phyloP scores from a whole-genome alignment of 108 stramenopile species.

The Fragilaria radians region DNA sequence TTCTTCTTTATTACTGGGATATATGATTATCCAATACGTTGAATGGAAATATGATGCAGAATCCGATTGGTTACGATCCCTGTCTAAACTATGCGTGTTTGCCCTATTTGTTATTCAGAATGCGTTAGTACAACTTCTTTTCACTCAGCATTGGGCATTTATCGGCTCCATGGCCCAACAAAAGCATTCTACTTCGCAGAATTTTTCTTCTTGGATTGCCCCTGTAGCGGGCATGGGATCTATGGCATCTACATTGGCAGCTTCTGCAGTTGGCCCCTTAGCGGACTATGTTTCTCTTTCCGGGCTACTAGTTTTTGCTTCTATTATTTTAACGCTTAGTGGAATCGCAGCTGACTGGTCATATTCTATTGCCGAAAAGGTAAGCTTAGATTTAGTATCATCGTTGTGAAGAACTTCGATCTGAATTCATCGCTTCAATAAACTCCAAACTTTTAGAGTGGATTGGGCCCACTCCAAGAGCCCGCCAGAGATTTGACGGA shows the following conservation, averaged over 20 bases:
- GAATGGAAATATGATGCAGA: background rate
- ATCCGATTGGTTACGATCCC: background rate
- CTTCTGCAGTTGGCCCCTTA: slow-evolving; percentile 22
- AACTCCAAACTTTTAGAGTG: background rate
- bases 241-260: slow-evolving; percentile 45
- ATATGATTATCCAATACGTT: background rate
- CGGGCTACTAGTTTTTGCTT: slow-evolving; percentile 49
- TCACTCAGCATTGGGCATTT: slow-evolving; percentile 83
- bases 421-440: too few species aligned
- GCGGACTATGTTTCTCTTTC: slow-evolving; percentile 30
- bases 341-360: slow-evolving; percentile 31
- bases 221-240: slow-evolving; percentile 69
- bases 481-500: background rate
- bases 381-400: too few species aligned
- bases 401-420: too few species aligned
- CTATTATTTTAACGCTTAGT: slow-evolving; percentile 28
- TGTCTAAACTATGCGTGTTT: slow-evolving; percentile 17
- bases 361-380: slow-evolving; percentile 36
- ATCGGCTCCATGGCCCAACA: slow-evolving; percentile 37
- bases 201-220: slow-evolving; percentile 65
- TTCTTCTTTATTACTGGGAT: slow-evolving; percentile 7
- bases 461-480: background rate
- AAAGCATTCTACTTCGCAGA: slow-evolving; percentile 53
- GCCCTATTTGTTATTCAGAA: slow-evolving; percentile 71
- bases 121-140: slow-evolving; percentile 69